Evolutionary conservation across 2,329 filamentous ascomycete species (phyloP).

Genomic region (Botrytis pseudocinerea): DNA sequence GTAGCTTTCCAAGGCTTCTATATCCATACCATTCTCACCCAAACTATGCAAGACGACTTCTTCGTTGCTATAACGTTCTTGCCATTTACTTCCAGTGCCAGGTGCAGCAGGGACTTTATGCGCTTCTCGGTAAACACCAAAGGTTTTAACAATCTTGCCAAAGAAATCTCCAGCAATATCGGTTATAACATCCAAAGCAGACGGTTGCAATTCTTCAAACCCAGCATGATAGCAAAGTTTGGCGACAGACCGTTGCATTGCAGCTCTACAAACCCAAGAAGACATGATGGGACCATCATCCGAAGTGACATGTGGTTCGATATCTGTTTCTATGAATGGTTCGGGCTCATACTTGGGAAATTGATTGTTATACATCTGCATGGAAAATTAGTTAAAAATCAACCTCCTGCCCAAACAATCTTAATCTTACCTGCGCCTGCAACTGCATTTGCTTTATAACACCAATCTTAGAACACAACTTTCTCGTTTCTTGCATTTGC

Average conservation of each 20-base stretch:
- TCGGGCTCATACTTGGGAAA: slow-evolving; percentile 95
- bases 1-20: slow-evolving; percentile 80
- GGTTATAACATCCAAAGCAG: slow-evolving; percentile 85
- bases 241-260: slow-evolving; percentile 84
- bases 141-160: slow-evolving; percentile 73
- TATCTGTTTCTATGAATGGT: slow-evolving; percentile 83
- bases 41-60: slow-evolving; percentile 86
- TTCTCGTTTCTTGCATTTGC: slow-evolving; percentile 95
- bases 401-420: slow-evolving; percentile 21
- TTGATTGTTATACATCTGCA: slow-evolving; percentile 87
- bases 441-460: slow-evolving; percentile 99
- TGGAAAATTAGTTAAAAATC: slow-evolving; percentile 20
- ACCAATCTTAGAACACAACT: slow-evolving; percentile 92
- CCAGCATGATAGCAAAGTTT: slow-evolving; percentile 96
- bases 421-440: slow-evolving; percentile 75
- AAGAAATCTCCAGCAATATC: slow-evolving; percentile 91
- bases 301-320: slow-evolving; percentile 84
- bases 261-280: slow-evolving; percentile 75
- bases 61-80: slow-evolving; percentile 74
- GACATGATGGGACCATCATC: slow-evolving; percentile 89
- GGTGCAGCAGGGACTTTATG: slow-evolving; percentile 66
- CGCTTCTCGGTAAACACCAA: slow-evolving; percentile 80
- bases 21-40: slow-evolving; percentile 77
- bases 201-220: slow-evolving; percentile 96
- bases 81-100: slow-evolving; percentile 47